Percentiles rank a stretch among this genome's conserved stretches.
These are phyloP conservation scores for Piedraia hortae DNA, from an alignment of 2,329 filamentous ascomycete genomes.

Conservation along the genomic window DNA sequence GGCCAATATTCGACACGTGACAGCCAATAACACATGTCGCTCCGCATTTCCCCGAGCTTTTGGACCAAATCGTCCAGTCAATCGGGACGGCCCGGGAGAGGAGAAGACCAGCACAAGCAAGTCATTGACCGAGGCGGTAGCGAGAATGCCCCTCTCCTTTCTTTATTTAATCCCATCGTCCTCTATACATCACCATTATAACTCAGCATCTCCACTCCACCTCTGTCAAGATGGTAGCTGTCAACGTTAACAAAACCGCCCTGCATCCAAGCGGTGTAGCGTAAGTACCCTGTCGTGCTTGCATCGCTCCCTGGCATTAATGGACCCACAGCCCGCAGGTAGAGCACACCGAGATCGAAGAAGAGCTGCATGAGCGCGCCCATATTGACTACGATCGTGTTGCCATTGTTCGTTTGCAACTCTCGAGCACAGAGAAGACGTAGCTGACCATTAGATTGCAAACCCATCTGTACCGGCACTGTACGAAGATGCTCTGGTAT, in stretches of 20 bases:
- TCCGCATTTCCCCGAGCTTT: too few relatives aligned
- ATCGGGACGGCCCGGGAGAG: too few relatives aligned
- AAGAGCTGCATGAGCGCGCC: conserved; percentile 87
- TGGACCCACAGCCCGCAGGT: conserved; percentile 29
- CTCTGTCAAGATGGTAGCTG: conserved; percentile 19
- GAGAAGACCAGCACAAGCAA: too few relatives aligned
- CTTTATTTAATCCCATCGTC: too few relatives aligned
- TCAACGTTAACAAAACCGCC: conserved; percentile 61
- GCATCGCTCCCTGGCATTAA: background rate
- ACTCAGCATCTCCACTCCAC: conserved; percentile 33
- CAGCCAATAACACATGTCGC: too few relatives aligned
- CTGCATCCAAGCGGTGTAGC: conserved; percentile 75
- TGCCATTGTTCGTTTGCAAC: conserved; percentile 46
- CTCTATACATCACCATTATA: too few relatives aligned
- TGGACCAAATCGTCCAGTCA: too few relatives aligned
- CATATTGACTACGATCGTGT: conserved; percentile 99
- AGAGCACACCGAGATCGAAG: conserved; percentile 90
- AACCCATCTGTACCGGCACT: conserved; percentile 88
- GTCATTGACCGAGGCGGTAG: too few relatives aligned
- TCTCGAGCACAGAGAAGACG: background rate
- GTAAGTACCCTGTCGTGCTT: conserved; percentile 27
- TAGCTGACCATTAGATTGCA: conserved; percentile 27
- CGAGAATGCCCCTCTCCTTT: too few relatives aligned
- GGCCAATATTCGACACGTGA: too few relatives aligned
- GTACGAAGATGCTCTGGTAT: conserved; percentile 96